phyloP scores from a whole-genome alignment of 192 early-diverging fungal genomes.

The Coemansia sp. region DNA sequence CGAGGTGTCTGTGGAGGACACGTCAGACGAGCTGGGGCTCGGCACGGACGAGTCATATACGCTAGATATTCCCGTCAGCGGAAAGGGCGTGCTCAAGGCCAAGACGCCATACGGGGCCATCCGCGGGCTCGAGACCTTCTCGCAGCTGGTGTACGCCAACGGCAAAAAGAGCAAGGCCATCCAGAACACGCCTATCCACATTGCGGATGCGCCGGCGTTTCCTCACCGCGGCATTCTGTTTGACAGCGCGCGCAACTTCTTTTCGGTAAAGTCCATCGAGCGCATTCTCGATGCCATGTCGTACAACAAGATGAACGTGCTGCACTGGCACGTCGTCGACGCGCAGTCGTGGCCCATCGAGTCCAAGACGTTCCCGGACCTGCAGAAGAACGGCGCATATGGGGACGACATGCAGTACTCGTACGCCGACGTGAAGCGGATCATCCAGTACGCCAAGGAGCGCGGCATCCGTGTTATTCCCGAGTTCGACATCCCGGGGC shows the following conservation, averaged over 20 bases:
- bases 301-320: slow-evolving; percentile 60
- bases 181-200: slow-evolving; percentile 44
- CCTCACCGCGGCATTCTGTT: slow-evolving; percentile 58
- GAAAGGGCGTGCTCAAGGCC: slow-evolving; percentile 45
- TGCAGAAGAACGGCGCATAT: slow-evolving; percentile 56
- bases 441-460: slow-evolving; percentile 61
- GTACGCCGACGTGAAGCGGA: slow-evolving; percentile 55
- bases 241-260: slow-evolving; percentile 58
- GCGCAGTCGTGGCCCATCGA: slow-evolving; percentile 58
- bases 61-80: slow-evolving; percentile 41
- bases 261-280: slow-evolving; percentile 44
- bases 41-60: slow-evolving; percentile 57
- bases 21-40: slow-evolving; percentile 29
- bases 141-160: slow-evolving; percentile 53
- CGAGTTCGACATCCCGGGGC: slow-evolving; percentile 75
- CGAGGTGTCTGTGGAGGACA: slow-evolving; percentile 39
- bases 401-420: slow-evolving; percentile 55
- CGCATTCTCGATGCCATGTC: slow-evolving; percentile 54
- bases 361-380: slow-evolving; percentile 51
- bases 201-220: slow-evolving; percentile 54
- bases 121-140: slow-evolving; percentile 59
- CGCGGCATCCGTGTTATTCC: slow-evolving; percentile 76
- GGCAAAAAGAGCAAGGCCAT: slow-evolving; percentile 24
- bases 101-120: slow-evolving; percentile 56
- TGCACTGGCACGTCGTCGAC: slow-evolving; percentile 65